A percentile compares a stretch with the other conserved stretches of the same genome.
Conservation (phyloP, 177 flowering plant species). For the Vitis hybrid region DNA sequence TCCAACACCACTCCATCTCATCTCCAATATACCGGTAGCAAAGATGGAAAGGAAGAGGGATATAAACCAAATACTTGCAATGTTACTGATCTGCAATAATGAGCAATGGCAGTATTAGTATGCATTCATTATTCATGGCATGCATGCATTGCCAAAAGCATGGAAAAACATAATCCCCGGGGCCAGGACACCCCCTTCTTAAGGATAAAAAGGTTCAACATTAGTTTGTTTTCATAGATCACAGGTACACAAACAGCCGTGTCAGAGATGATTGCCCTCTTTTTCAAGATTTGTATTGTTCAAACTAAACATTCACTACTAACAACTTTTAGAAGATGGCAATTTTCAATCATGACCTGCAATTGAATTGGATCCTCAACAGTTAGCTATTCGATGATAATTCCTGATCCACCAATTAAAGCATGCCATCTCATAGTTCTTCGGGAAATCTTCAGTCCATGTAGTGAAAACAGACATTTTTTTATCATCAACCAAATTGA, state of each 20-base stretch:
- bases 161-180: too few species aligned
- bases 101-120: neutral
- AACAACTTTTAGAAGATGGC: too few species aligned
- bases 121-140: neutral
- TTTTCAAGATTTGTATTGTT: too few species aligned
- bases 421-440: neutral
- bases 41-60: conserved; percentile 90
- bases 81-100: conserved; percentile 81
- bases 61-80: conserved; percentile 89
- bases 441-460: neutral
- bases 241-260: too few species aligned
- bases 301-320: too few species aligned
- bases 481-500: neutral
- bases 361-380: neutral
- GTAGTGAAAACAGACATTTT: neutral
- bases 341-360: neutral
- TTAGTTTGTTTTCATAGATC: too few species aligned
- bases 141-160: neutral
- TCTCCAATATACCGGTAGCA: conserved; percentile 92
- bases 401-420: conserved; percentile 1
- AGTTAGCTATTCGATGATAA: too few species aligned
- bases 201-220: too few species aligned
- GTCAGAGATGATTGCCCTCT: too few species aligned
- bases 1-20: conserved; percentile 99
- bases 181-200: too few species aligned